Evolutionary conservation across 306 rosid species (phyloP), one percentile per base, ranked within the genome.

Genomic region (Castanopsis chinensis): DNA sequence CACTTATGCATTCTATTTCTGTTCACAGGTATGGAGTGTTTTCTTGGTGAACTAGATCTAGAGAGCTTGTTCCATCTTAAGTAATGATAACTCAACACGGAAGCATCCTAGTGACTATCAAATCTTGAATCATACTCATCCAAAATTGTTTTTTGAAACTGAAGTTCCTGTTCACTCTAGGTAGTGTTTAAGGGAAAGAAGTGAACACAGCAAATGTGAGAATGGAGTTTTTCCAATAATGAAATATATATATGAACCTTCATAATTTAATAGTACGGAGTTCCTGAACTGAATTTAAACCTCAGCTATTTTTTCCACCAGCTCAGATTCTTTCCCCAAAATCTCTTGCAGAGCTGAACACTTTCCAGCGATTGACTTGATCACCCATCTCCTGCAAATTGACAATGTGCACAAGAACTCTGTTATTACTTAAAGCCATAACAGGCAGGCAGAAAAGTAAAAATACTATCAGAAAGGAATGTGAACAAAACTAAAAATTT

Each of bases 261-360:
- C 28, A 51, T 45, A 86, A 80, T 57, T 86, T 79, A 89, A 81
- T 41, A 87, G 60, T 79, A 84, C 30, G 82, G 45, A 81, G 84
- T 85, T 87, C 81, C 75, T 80, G 84, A 28, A 85, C 75, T 71
- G 80, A 83, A 87, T 68, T 88, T 86, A 86, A 77, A 95, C 98
- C 98, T 95, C 97, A 11, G 97, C 97, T 85, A 88, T 87, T 89
- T 89, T 95, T 86, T 92, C 96, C 89, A 90, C 99, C 85, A 95
- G 90, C 86, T 92, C 93, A 86, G 97, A 95, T 86, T 95, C 99
- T 83, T 90, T 92, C 81, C 75, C 76, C 87, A 92, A 72, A 84
- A 91, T 90, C 75, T 92, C 94, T 70, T 84, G 86, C 71, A 89
- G 69, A 79, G 83, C 82, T 80, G 93, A 79, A 82, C 87, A 86